These are phyloP conservation scores for Calocybe indica DNA, from an alignment of 768 basidiomycete genomes.

Conservation along the genomic window DNA sequence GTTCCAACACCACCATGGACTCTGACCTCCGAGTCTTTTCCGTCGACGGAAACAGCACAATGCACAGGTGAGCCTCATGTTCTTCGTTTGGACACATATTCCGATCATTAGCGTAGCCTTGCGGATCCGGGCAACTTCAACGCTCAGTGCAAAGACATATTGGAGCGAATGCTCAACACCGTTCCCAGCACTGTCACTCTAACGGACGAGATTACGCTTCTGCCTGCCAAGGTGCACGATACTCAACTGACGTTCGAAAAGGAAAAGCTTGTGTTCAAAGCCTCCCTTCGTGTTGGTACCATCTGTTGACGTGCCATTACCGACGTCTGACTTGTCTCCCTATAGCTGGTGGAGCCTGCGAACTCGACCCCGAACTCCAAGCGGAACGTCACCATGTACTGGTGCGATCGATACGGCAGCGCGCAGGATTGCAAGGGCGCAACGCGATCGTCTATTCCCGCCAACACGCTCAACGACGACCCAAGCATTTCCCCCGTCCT, in stretches of 20 bases:
- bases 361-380: conserved; percentile 27
- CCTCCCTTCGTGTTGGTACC: conserved; percentile 29
- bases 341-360: conserved; percentile 28
- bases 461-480: conserved; percentile 22
- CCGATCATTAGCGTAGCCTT: conserved; percentile 13
- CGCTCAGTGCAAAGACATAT: conserved; percentile 30
- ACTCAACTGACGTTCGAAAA: conserved; percentile 32
- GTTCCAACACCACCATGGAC: conserved; percentile 24
- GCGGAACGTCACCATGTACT: conserved; percentile 34
- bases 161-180: conserved; percentile 42
- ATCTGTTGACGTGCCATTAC: not conserved
- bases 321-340: conserved; percentile 2
- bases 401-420: conserved; percentile 34
- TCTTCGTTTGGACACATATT: not conserved
- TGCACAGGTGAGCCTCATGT: conserved; percentile 24
- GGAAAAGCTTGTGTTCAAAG: conserved; percentile 32
- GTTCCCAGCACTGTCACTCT: conserved; percentile 39
- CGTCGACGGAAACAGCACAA: conserved; percentile 32
- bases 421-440: conserved; percentile 25
- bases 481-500: conserved; percentile 32
- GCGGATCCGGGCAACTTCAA: conserved; percentile 27
- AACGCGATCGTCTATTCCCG: conserved; percentile 25
- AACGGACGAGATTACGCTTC: conserved; percentile 37
- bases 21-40: conserved; percentile 36
- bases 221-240: conserved; percentile 34